Evolutionary conservation across 2,329 filamentous ascomycete species (phyloP).

Genomic region (Camillea tinctor): DNA sequence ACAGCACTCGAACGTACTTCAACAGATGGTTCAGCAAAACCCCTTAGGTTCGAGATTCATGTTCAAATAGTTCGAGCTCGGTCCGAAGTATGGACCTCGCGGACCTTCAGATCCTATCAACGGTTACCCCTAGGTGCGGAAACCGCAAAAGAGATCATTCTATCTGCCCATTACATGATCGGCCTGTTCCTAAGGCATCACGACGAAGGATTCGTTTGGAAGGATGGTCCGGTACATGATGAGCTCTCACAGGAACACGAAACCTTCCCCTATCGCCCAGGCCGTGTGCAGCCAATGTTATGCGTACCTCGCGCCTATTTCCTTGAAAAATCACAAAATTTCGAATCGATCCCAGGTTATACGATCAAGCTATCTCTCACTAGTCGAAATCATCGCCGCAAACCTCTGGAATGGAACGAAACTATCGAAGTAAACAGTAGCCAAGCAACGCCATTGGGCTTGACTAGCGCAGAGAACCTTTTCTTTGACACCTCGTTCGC

Average conservation of each 20-base stretch:
- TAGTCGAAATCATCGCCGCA: slow-evolving; percentile 39
- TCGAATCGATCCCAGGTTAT: slow-evolving; percentile 50
- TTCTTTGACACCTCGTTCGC: slow-evolving; percentile 45
- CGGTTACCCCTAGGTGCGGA: slow-evolving; percentile 43
- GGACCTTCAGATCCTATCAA: slow-evolving; percentile 51
- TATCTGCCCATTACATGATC: slow-evolving; percentile 50
- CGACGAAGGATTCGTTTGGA: slow-evolving; percentile 50
- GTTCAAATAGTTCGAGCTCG: slow-evolving; percentile 45
- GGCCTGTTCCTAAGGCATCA: slow-evolving; percentile 50
- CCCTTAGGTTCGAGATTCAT: slow-evolving; percentile 47
- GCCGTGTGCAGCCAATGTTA: slow-evolving; percentile 43
- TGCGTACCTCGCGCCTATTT: slow-evolving; percentile 48
- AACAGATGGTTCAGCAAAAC: slow-evolving; percentile 39
- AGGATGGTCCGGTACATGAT: slow-evolving; percentile 42
- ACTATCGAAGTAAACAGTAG: slow-evolving; percentile 44
- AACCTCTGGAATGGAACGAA: slow-evolving; percentile 37
- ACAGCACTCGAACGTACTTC: slow-evolving; percentile 42
- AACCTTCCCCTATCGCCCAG: slow-evolving; percentile 40
- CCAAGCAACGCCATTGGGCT: slow-evolving; percentile 48
- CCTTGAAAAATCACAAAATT: slow-evolving; percentile 43
- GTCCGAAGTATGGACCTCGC: slow-evolving; percentile 41
- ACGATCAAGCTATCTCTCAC: slow-evolving; percentile 45
- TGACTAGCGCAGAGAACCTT: slow-evolving; percentile 45
- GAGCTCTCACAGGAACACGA: slow-evolving; percentile 36
- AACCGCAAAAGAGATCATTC: slow-evolving; percentile 45